These are phyloP conservation scores for Tetrastigma voinierianum DNA, from an alignment of 164 flowering plant genomes.

Conservation along the genomic window DNA sequence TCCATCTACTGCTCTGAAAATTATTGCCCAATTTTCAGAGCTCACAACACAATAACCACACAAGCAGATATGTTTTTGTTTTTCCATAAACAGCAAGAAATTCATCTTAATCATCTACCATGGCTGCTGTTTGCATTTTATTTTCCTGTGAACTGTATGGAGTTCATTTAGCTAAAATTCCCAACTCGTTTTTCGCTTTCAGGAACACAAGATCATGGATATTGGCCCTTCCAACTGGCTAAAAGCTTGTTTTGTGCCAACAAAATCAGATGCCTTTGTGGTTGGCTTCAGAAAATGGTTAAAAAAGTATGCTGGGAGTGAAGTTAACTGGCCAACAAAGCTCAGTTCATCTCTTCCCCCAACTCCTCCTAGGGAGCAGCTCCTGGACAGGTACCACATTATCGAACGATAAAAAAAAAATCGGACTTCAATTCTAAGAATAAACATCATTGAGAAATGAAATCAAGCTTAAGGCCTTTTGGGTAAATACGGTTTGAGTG, in stretches of 20 bases:
- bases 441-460: no score
- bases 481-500: no score
- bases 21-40: background rate
- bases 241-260: constrained; percentile 81
- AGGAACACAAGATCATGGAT: constrained; percentile 75
- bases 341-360: constrained; percentile 58
- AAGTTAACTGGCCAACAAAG: constrained; percentile 69
- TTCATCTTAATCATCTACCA: no score
- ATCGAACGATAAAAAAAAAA: no score
- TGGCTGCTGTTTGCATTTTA: no score
- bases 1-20: background rate
- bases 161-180: background rate
- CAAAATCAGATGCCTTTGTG: constrained; percentile 80
- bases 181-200: constrained; percentile 7
- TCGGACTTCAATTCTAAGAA: no score
- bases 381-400: constrained; percentile 67
- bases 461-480: no score
- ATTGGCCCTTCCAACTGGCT: constrained; percentile 75
- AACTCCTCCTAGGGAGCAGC: constrained; percentile 74
- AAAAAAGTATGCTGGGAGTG: constrained; percentile 64
- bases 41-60: no score
- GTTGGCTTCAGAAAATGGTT: constrained; percentile 81
- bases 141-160: background rate
- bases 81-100: no score
- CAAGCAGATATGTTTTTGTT: no score